Evolutionary conservation across 176 grass and related monocot species (phyloP).

Genomic region (Eleusine indica): DNA sequence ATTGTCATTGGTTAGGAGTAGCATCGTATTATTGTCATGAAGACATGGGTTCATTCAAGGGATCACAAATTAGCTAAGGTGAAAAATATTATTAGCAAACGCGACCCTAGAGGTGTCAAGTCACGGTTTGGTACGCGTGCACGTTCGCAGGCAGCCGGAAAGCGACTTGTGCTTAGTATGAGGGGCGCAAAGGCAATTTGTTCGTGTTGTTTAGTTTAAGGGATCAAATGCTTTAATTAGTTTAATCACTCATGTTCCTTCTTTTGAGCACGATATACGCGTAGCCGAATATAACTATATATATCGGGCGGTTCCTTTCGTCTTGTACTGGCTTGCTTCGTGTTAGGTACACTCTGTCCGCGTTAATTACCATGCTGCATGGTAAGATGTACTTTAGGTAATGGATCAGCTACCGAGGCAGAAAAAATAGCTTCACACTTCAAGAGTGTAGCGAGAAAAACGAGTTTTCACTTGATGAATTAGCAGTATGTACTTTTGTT

Average conservation of each 20-base stretch:
- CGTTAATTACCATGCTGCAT: neutral
- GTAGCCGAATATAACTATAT: neutral
- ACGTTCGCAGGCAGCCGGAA: constrained; percentile 11
- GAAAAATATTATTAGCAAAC: neutral
- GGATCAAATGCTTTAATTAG: constrained; percentile 16
- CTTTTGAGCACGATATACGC: neutral
- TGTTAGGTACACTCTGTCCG: neutral
- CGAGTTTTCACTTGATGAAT: neutral
- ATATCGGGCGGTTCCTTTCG: neutral
- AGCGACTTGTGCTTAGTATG: neutral
- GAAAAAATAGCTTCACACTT: no score
- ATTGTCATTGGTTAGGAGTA: neutral
- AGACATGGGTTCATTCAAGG: neutral
- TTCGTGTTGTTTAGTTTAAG: neutral
- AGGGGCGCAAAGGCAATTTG: neutral
- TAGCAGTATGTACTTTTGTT: neutral
- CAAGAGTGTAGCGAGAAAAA: neutral
- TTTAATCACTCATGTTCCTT: constrained; percentile 4
- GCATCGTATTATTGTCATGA: neutral
- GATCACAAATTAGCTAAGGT: constrained; percentile 24
- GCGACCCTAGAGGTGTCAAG: constrained; percentile 9
- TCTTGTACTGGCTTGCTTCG: neutral
- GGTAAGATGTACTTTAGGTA: neutral
- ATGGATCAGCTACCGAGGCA: no score
- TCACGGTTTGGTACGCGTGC: constrained; percentile 29